These are phyloP conservation scores for Leishmania amazonensis DNA, from an alignment of 208 protist species.

Conservation along the genomic window DNA sequence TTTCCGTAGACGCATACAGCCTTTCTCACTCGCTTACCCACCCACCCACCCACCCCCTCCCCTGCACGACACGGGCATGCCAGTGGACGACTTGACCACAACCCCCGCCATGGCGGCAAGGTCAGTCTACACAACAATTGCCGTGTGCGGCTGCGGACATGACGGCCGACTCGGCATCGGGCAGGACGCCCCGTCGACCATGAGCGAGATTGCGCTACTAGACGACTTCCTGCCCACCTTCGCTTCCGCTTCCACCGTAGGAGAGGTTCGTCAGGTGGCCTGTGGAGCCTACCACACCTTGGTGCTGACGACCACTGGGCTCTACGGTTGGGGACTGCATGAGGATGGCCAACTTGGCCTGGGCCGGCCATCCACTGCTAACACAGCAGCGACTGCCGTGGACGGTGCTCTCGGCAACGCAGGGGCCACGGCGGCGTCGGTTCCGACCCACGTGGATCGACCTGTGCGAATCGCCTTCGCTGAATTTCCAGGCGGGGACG, in stretches of 20 bases:
- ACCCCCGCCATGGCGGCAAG: not conserved
- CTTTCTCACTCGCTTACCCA: not conserved
- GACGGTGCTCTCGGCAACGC: not conserved
- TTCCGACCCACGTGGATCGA: slow-evolving; percentile 6
- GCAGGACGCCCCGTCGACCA: slow-evolving; percentile 11
- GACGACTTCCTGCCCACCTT: slow-evolving; percentile 28
- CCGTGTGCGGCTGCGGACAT: slow-evolving; percentile 76
- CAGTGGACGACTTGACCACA: not conserved
- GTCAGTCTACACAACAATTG: slow-evolving; percentile 32
- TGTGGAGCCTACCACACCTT: slow-evolving; percentile 89
- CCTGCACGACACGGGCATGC: not conserved
- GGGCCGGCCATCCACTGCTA: slow-evolving; percentile 21
- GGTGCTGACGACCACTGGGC: slow-evolving; percentile 56
- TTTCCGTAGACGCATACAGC: not conserved
- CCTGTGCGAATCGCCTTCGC: slow-evolving; percentile 56
- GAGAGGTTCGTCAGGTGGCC: slow-evolving; percentile 37
- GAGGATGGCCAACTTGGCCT: slow-evolving; percentile 83
- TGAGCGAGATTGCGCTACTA: slow-evolving; percentile 24
- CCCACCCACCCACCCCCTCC: not conserved
- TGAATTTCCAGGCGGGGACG: slow-evolving; percentile 14
- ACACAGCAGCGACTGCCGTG: not conserved
- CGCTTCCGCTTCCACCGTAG: not conserved
- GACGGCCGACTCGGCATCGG: slow-evolving; percentile 82
- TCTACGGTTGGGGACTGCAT: slow-evolving; percentile 83
- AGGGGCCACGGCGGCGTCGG: not conserved